phyloP scores from a whole-genome alignment of 1,139 yeast species.

The Meyerozyma guilliermondii region DNA sequence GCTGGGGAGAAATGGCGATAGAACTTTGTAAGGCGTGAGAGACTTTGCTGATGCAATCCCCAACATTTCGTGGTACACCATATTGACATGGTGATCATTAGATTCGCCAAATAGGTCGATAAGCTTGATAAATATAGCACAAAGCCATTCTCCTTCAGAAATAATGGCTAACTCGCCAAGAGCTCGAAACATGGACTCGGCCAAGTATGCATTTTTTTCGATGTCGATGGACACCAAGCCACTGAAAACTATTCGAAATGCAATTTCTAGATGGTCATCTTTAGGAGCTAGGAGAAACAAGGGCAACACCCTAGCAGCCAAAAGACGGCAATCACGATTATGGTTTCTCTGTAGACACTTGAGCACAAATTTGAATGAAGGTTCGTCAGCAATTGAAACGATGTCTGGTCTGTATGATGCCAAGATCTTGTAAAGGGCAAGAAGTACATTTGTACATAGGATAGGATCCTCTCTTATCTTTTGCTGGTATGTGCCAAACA shows the following conservation, averaged over 20 bases:
- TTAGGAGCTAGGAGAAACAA: slow-evolving; percentile 34
- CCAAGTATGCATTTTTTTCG: slow-evolving; percentile 33
- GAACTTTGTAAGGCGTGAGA: slow-evolving; percentile 61
- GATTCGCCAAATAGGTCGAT: slow-evolving; percentile 56
- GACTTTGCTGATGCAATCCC: slow-evolving; percentile 40
- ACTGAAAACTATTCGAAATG: slow-evolving; percentile 33
- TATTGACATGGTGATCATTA: slow-evolving; percentile 57
- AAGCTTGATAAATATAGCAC: slow-evolving; percentile 53
- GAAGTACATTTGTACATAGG: slow-evolving; percentile 38
- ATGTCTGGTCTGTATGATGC: slow-evolving; percentile 44
- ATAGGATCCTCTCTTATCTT: slow-evolving; percentile 17
- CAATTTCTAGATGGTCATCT: slow-evolving; percentile 27
- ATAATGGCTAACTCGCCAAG: slow-evolving; percentile 58
- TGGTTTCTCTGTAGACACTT: slow-evolving; percentile 17
- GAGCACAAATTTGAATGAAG: slow-evolving; percentile 19
- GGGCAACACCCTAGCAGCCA: slow-evolving; percentile 45
- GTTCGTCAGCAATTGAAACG: slow-evolving; percentile 14
- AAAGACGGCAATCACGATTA: slow-evolving; percentile 49
- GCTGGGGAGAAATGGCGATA: slow-evolving; percentile 75
- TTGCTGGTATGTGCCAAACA: slow-evolving; percentile 9
- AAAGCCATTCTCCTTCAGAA: slow-evolving; percentile 58
- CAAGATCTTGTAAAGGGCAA: slow-evolving; percentile 44
- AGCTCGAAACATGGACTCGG: slow-evolving; percentile 58
- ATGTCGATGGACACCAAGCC: slow-evolving; percentile 33
- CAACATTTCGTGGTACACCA: slow-evolving; percentile 56